Base-by-base conservation (phyloP, 2,329 filamentous ascomycete species). In the Stagonosporopsis cucurbitacearum region DNA sequence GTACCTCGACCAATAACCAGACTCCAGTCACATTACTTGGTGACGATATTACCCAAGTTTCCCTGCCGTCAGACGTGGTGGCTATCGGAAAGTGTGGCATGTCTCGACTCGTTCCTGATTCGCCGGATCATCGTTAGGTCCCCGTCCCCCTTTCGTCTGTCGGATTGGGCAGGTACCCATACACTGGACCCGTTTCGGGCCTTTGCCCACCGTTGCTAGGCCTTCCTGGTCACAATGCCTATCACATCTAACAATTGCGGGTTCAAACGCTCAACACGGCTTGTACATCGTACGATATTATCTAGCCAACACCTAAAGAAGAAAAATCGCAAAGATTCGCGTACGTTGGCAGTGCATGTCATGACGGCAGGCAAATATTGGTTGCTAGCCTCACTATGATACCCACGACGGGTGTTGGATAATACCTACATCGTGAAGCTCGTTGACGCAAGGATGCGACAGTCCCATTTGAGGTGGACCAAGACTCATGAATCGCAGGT, bases 21-120 rank as follows among this genome's bases (percentile, higher is more conserved):
- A 15, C 17, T 12, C 8, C 12, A 15, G 17, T 23, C 20, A 20
- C 23, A 26, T 9, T 12, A 19, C 25, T 47, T 26, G 23, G 47
- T 47, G 22, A 42, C 32, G 20, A 39, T 19, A 26, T 19, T 37
- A 43, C 25, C 25, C 42, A 51, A 37, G 42, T 42, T 36, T 32
- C 19, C 30, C 17, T 47, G 30, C 23, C 30, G 33, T 51, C 42
- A 28, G 19, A 42, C 23, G 22, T 33, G 36, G 37, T 50, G 44
- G 15, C 26, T 20, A 13, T 39, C 19, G 32, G 41, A 50, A 23
- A 50, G 36, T 47, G 43, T 51, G 47, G 53, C 47, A 51, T 56
- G 53, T 51, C 53, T 56, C n/a, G 20, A 51, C 23, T 39, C 30
- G 37, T 36, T 17, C 26, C 47, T 56, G 53, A 56, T 56, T 56